Conservation (phyloP, 2,329 filamentous ascomycete genomes). For the Fusarium nisikadoi region DNA sequence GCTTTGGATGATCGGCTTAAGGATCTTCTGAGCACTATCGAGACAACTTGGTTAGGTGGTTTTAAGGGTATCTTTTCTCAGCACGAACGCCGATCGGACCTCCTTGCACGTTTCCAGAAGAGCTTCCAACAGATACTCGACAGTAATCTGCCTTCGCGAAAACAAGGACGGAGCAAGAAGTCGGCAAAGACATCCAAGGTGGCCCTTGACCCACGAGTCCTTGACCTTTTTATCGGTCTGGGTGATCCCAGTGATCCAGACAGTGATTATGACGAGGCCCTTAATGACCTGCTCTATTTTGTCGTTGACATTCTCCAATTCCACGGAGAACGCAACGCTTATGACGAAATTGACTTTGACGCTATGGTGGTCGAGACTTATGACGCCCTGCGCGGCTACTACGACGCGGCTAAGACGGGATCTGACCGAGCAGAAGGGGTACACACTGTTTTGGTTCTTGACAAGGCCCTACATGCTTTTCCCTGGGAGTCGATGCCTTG, state of each 20-base stretch:
- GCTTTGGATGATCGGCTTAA: constrained; percentile 80
- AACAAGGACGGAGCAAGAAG: constrained; percentile 67
- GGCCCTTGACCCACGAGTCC: constrained; percentile 68
- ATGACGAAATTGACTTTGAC: constrained; percentile 98
- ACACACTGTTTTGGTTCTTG: constrained; percentile 89
- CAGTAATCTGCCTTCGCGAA: constrained; percentile 85
- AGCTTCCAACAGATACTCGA: constrained; percentile 83
- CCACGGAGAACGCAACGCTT: constrained; percentile 94
- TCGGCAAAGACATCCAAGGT: constrained; percentile 56
- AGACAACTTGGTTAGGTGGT: constrained; percentile 93
- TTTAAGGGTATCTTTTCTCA: constrained; percentile 95
- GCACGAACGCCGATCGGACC: constrained; percentile 67
- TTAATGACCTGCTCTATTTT: constrained; percentile 96
- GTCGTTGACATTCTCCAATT: constrained; percentile 97
- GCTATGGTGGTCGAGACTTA: constrained; percentile 87
- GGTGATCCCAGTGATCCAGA: constrained; percentile 76
- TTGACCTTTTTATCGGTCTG: constrained; percentile 90
- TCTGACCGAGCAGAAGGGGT: constrained; percentile 55
- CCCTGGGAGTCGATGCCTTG: constrained; percentile 97
- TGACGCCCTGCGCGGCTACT: constrained; percentile 84
- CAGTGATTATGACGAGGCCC: constrained; percentile 82
- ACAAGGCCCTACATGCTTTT: constrained; percentile 90
- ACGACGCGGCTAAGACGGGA: constrained; percentile 60
- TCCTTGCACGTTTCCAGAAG: constrained; percentile 79
- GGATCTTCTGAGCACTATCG: constrained; percentile 84